Conservation (phyloP, 371 early-diverging fungal genomes). For the Lichtheimia ornata region DNA sequence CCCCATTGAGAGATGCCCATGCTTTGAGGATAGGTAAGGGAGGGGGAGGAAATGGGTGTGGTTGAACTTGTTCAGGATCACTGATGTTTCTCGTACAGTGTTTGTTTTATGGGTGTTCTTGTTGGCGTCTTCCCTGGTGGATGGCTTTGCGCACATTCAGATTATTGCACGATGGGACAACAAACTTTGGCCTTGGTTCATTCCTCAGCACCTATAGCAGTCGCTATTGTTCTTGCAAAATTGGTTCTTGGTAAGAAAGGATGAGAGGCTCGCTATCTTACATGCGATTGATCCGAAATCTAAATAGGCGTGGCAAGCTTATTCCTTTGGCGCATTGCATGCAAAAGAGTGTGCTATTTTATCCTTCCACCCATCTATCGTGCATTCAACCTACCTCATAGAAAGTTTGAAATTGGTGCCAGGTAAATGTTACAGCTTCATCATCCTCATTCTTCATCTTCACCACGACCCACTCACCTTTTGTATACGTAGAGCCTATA, state of each 20-base stretch:
- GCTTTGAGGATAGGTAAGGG: slow-evolving; percentile 39
- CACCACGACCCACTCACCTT: neutral
- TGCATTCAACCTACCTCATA: slow-evolving; percentile 61
- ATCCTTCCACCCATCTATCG: slow-evolving; percentile 65
- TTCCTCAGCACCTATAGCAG: slow-evolving; percentile 30
- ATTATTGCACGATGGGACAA: slow-evolving; percentile 37
- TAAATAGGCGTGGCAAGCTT: slow-evolving; percentile 54
- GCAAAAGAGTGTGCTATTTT: slow-evolving; percentile 60
- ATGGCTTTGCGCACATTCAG: slow-evolving; percentile 50
- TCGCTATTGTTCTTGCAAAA: slow-evolving; percentile 44
- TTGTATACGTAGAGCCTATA: slow-evolving; percentile 54
- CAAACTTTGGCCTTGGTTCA: slow-evolving; percentile 32
- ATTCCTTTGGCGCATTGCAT: slow-evolving; percentile 64
- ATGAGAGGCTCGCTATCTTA: neutral
- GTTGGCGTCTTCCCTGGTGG: slow-evolving; percentile 70
- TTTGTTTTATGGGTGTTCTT: slow-evolving; percentile 72
- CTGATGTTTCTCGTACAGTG: slow-evolving; percentile 40
- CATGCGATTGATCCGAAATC: neutral
- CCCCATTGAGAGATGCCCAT: slow-evolving; percentile 79
- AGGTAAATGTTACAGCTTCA: slow-evolving; percentile 21
- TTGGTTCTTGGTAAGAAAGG: slow-evolving; percentile 42
- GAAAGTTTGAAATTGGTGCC: slow-evolving; percentile 57
- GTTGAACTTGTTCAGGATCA: too few species aligned
- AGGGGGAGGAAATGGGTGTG: slow-evolving; percentile 34
- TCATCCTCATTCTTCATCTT: neutral